Evolutionary conservation across 176 grass and related monocot species (phyloP).

Genomic region (Rhynchospora tenuis): DNA sequence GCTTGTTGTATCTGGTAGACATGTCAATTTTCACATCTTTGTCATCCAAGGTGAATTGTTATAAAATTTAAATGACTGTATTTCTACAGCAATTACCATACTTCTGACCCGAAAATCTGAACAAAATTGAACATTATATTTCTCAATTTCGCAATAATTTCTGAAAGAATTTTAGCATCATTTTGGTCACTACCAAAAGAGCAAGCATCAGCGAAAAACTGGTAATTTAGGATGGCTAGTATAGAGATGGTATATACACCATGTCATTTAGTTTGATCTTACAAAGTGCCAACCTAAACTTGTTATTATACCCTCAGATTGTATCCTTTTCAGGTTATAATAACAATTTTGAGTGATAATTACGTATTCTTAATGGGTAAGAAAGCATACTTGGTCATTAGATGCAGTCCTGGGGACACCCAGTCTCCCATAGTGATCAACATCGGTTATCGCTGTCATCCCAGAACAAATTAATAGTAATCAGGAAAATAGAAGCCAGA

Average conservation of each 20-base stretch:
- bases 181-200: background rate
- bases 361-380: background rate
- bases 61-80: background rate
- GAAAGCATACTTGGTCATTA: slow-evolving; percentile 47
- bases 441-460: slow-evolving; percentile 79
- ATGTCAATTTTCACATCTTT: slow-evolving; percentile 17
- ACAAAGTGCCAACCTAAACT: background rate
- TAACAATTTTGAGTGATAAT: background rate
- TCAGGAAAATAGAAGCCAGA: background rate
- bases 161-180: background rate
- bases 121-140: background rate
- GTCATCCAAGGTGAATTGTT: background rate
- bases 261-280: background rate
- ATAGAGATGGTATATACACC: background rate
- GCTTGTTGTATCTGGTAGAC: slow-evolving; percentile 50
- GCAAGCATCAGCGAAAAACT: background rate
- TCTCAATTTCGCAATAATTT: background rate
- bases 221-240: background rate
- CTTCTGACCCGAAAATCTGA: background rate
- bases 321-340: background rate
- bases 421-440: slow-evolving; percentile 82
- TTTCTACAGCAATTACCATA: background rate
- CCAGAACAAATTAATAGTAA: slow-evolving; percentile 7
- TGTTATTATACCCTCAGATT: background rate
- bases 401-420: slow-evolving; percentile 52